These are phyloP conservation scores for Heritiera fomes DNA, from an alignment of 345 rosid species.

Conservation along the genomic window DNA sequence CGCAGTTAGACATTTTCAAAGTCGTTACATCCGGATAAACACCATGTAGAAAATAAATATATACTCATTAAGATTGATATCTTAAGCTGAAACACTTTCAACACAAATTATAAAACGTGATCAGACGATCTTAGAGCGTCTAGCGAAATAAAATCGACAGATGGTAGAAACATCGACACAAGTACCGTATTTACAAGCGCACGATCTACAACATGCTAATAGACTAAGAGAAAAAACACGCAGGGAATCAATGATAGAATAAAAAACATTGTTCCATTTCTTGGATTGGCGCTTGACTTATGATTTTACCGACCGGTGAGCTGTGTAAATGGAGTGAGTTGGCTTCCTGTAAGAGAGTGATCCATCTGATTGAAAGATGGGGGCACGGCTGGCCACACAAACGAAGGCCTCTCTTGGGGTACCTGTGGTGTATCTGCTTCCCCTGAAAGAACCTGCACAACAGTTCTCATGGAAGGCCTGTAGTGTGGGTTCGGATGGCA, in stretches of 20 bases:
- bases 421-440: conserved; percentile 53
- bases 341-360: conserved; percentile 37
- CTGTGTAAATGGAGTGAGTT: conserved; percentile 39
- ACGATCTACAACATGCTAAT: not conserved
- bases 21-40: not conserved
- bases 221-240: not conserved
- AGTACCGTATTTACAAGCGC: not conserved
- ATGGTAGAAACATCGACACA: not conserved
- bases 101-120: not conserved
- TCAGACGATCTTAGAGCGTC: not conserved
- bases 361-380: conserved; percentile 50
- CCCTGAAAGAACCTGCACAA: conserved; percentile 63
- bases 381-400: conserved; percentile 73
- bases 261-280: not conserved
- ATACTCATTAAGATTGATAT: too few species aligned
- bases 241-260: not conserved
- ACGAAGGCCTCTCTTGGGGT: conserved; percentile 63
- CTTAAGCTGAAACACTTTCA: not conserved
- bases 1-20: not conserved
- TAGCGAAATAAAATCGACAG: not conserved
- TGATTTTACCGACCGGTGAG: conserved; percentile 41
- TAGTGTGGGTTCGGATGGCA: conserved; percentile 75
- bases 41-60: too few species aligned
- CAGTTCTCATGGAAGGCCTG: conserved; percentile 67
- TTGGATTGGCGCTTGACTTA: not conserved